Conservation (phyloP, 345 rosid genomes). For the Populus simonii region DNA sequence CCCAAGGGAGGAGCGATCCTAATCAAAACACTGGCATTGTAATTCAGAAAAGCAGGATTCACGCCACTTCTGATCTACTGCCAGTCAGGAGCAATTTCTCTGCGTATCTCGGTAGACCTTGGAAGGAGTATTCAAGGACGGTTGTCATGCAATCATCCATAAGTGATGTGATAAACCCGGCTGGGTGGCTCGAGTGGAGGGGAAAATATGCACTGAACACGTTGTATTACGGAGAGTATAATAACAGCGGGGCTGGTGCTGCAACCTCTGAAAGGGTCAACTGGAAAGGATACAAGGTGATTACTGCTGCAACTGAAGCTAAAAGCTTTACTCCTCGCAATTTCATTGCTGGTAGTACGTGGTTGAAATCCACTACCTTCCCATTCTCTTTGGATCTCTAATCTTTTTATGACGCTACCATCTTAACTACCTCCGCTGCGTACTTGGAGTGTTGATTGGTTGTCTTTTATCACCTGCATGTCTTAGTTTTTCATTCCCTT, state of each 20-base stretch:
- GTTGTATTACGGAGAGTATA: conserved; percentile 63
- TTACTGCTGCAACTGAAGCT: conserved; percentile 50
- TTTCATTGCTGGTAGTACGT: conserved; percentile 60
- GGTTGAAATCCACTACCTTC: conserved; percentile 67
- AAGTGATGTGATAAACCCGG: conserved; percentile 55
- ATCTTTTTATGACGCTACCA: not conserved
- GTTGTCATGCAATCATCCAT: conserved; percentile 76
- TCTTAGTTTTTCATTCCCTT: not conserved
- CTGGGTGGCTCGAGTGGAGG: conserved; percentile 79
- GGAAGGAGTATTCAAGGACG: conserved; percentile 86
- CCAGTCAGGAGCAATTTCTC: conserved; percentile 50
- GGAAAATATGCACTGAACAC: conserved; percentile 65
- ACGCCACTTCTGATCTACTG: conserved; percentile 61
- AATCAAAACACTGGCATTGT: conserved; percentile 94
- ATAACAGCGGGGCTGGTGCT: conserved; percentile 70
- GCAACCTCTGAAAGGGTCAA: conserved; percentile 60
- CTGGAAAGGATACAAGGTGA: conserved; percentile 68
- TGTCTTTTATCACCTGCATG: not conserved
- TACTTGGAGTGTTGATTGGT: not conserved
- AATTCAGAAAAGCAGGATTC: conserved; percentile 74
- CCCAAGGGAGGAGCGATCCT: conserved; percentile 81
- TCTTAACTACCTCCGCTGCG: not conserved
- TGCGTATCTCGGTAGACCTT: conserved; percentile 82
- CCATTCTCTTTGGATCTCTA: conserved; percentile 65
- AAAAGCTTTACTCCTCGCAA: conserved; percentile 43